phyloP scores from a whole-genome alignment of 805 yeast genomes.

The Tetrapisispora nanseiensis region DNA sequence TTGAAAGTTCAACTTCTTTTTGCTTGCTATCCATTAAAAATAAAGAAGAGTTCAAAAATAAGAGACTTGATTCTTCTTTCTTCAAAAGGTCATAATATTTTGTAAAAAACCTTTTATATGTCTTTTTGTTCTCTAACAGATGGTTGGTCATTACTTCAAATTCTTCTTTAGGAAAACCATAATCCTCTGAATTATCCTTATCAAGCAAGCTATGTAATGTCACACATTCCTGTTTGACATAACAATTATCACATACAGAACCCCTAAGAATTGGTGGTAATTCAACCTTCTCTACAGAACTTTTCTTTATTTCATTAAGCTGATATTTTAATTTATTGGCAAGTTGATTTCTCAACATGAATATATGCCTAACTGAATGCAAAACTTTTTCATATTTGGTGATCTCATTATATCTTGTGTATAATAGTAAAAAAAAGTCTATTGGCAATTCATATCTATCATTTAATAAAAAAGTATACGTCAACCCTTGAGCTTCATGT shows the following conservation, averaged over 20 bases:
- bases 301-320: constrained; percentile 10
- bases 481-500: constrained; percentile 79
- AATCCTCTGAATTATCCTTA: constrained; percentile 42
- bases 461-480: constrained; percentile 67
- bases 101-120: constrained; percentile 46
- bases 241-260: constrained; percentile 55
- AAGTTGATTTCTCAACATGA: constrained; percentile 61
- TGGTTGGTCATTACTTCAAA: constrained; percentile 45
- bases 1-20: constrained; percentile 53
- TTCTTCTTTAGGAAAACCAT: constrained; percentile 42
- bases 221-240: constrained; percentile 51
- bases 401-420: constrained; percentile 53
- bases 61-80: constrained; percentile 57
- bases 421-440: constrained; percentile 57
- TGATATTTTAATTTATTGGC: constrained; percentile 20
- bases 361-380: constrained; percentile 53
- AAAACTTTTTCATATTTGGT: constrained; percentile 43
- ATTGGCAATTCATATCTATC: constrained; percentile 72
- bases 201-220: constrained; percentile 50
- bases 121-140: constrained; percentile 27
- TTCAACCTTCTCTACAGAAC: constrained; percentile 18
- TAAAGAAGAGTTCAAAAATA: constrained; percentile 47
- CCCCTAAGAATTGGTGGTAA: constrained; percentile 47
- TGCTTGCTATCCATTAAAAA: constrained; percentile 43
- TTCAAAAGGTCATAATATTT: constrained; percentile 69